Base-by-base conservation (phyloP, 2,329 filamentous ascomycete genomes). In the Trichoderma atroviride region DNA sequence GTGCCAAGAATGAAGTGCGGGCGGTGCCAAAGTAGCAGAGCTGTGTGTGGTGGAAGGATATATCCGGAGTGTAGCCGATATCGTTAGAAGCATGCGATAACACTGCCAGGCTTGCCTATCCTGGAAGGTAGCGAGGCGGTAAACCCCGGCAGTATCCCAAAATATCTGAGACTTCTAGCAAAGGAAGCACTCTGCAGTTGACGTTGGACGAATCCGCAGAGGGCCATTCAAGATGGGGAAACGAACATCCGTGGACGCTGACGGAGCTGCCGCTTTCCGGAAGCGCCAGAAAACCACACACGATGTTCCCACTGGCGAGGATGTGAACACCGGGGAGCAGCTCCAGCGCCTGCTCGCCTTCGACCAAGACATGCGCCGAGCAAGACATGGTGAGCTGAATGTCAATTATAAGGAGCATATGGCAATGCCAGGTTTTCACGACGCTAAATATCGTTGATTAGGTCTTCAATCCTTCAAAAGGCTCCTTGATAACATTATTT, bases 391-490 rank as follows among this genome's bases (percentile, higher is more conserved):
- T 87, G 80, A 60, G 80, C 76, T 24, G 7, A 9, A 24, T 29
- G 5, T 27, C 13, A 14, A 14, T 69, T 61, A 27, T 10, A 50
- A 19, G 22, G 7, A 4, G 1, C 35, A 3, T 5, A 40, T 27
- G 19, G 27, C n/a, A n/a, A 5, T 19, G 7, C 27, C 24, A 4
- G 9, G 13, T n/a, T 13, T 16, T 10, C 14, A 4, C 9, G 5
- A n/a, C 24, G 27, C 56, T 70, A 29, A 66, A 31, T 1, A 13
- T 22, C 14, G 19, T 5, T 27, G 19, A 0, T 47, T 60, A 91
- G 89, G 88, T 24, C 84, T 93, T 13, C 87, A 89, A 74, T 89
- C 89, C 0, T 88, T 93, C 81, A 93, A 93, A 76, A 79, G 83
- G 9, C 88, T 94, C 56, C 88, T 94, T 71, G 91, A 94, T 75